Evolutionary conservation across 225 moss, liverwort and hornwort species (phyloP).

Genomic region (Sphagnum tenellum): DNA sequence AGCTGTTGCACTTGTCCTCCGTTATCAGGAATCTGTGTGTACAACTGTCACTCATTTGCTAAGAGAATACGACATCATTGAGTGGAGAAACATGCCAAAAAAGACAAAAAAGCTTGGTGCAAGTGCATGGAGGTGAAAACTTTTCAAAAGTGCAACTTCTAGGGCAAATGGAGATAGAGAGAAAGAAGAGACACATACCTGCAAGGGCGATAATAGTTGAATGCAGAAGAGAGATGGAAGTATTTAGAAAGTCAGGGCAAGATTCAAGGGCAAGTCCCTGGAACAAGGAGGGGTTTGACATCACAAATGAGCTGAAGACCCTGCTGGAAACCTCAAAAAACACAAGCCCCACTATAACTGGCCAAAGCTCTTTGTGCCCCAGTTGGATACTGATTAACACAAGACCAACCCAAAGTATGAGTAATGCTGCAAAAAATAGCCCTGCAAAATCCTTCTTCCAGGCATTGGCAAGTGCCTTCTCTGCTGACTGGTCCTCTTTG

Average conservation of each 20-base stretch:
- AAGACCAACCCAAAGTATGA: conserved; percentile 43
- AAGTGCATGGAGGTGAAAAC: not conserved
- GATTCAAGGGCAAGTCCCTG: conserved; percentile 29
- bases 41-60: not conserved
- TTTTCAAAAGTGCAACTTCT: not conserved
- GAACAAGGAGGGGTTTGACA: conserved; percentile 23
- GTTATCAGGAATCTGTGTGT: too few species aligned
- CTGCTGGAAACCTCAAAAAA: conserved; percentile 58
- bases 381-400: conserved; percentile 29
- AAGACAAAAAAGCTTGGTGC: not conserved
- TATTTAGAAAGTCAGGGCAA: conserved; percentile 66
- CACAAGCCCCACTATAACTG: conserved; percentile 37
- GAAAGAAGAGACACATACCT: conserved; percentile 26
- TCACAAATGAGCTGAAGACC: conserved; percentile 22
- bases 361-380: conserved; percentile 45
- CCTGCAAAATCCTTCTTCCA: conserved; percentile 29
- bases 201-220: conserved; percentile 49
- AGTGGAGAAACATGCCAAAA: not conserved
- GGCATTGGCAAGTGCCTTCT: not conserved
- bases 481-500: too few species aligned
- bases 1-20: too few species aligned
- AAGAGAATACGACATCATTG: not conserved
- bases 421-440: conserved; percentile 34
- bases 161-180: not conserved
- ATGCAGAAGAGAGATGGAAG: conserved; percentile 75